Percentiles rank a stretch among this genome's conserved stretches.
Evolutionary conservation across 1,284 basidiomycete species (phyloP).

Genomic region (Rhodotorula sp.): DNA sequence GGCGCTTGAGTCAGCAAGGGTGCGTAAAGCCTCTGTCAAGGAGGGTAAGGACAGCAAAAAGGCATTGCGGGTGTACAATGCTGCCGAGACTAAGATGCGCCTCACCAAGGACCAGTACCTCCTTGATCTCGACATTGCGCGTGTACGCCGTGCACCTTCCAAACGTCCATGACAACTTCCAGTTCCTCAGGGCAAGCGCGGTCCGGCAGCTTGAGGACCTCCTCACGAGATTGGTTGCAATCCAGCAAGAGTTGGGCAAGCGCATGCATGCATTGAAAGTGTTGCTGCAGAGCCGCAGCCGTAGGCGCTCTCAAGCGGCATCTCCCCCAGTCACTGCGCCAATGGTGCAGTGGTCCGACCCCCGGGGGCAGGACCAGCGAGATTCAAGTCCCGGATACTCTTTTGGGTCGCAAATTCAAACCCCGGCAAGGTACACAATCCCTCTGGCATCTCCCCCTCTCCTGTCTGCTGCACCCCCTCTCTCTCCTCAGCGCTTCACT

Average conservation of each 20-base stretch:
- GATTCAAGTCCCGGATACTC: too few species aligned
- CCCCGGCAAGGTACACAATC: too few species aligned
- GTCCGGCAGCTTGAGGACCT: slow-evolving; percentile 24
- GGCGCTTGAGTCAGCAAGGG: slow-evolving; percentile 32
- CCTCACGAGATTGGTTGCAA: slow-evolving; percentile 2
- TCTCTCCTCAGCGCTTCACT: too few species aligned
- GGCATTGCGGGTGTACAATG: slow-evolving; percentile 22
- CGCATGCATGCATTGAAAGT: slow-evolving; percentile 3
- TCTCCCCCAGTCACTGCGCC: too few species aligned
- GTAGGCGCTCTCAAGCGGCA: too few species aligned
- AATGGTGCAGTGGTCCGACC: too few species aligned
- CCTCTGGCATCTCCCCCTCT: too few species aligned
- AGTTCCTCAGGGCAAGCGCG: slow-evolving; percentile 23
- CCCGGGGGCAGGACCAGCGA: too few species aligned
- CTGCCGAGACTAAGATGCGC: slow-evolving; percentile 30
- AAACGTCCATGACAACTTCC: slow-evolving; percentile 33
- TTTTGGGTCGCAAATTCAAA: too few species aligned
- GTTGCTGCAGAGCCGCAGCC: too few species aligned
- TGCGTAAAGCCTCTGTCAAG: slow-evolving; percentile 27
- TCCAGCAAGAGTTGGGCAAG: slow-evolving; percentile 20
- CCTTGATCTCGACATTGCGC: slow-evolving; percentile 26
- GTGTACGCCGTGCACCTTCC: slow-evolving; percentile 38
- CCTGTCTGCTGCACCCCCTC: too few species aligned
- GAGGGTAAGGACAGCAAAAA: slow-evolving; percentile 28
- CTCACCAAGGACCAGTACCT: slow-evolving; percentile 37